Percentiles rank a stretch among this genome's conserved stretches.
phyloP scores from a whole-genome alignment of 768 basidiomycete species.

The Kwoniella europaea region DNA sequence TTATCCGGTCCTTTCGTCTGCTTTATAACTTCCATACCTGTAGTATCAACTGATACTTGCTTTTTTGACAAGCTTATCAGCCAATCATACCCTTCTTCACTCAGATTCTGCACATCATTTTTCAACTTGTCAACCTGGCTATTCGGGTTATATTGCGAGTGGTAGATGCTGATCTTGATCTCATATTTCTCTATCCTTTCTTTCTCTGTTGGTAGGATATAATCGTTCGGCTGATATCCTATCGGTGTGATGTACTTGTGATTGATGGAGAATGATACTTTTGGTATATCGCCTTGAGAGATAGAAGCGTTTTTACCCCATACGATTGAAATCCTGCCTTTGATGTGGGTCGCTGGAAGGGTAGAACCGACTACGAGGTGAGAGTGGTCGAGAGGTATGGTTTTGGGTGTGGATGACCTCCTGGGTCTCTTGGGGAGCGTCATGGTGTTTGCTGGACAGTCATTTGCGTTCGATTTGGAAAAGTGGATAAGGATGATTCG shows the following conservation, averaged over 20 bases:
- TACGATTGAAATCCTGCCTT: constrained; percentile 1
- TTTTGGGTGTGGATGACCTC: not conserved
- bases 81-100: not conserved
- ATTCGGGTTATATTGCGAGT: constrained; percentile 4
- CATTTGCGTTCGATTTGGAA: not conserved
- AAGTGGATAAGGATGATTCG: not conserved
- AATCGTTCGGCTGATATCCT: constrained; percentile 17
- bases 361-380: not conserved
- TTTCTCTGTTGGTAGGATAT: constrained; percentile 6
- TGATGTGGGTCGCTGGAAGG: constrained; percentile 9
- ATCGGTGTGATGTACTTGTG: not conserved
- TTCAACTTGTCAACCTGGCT: not conserved
- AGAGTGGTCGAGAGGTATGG: not conserved
- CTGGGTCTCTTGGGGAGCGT: not conserved
- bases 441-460: not conserved
- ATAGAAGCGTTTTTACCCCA: not conserved
- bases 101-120: not conserved
- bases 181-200: constrained; percentile 6
- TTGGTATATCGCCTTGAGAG: not conserved
- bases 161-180: constrained; percentile 12
- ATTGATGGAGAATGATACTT: constrained; percentile 4
- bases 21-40: constrained; percentile 24
- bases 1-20: not conserved
- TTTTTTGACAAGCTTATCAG: not conserved
- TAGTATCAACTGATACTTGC: constrained; percentile 9